Percentiles rank a stretch among this genome's conserved stretches.
phyloP scores from a whole-genome alignment of 1,139 yeast genomes.

The Diutina catenulata region DNA sequence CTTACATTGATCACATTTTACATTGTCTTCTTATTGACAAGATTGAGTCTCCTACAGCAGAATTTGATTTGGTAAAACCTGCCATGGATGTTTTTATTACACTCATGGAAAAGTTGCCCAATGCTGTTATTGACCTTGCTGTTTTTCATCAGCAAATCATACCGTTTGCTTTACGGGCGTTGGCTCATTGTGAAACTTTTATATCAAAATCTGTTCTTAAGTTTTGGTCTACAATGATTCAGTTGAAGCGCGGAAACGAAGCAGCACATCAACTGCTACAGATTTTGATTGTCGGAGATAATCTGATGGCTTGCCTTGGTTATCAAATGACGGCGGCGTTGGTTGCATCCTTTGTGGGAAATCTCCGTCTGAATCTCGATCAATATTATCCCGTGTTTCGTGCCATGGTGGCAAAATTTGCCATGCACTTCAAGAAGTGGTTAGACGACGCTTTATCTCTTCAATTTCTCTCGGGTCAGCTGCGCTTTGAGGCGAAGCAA shows the following conservation, averaged over 20 bases:
- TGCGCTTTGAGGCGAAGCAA: conserved; percentile 9
- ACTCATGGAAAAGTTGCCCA: conserved; percentile 39
- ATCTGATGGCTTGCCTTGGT: conserved; percentile 29
- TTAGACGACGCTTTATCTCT: conserved; percentile 21
- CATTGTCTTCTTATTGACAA: conserved; percentile 19
- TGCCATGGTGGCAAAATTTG: conserved; percentile 39
- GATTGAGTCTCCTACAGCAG: conserved; percentile 26
- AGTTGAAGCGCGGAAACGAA: conserved; percentile 39
- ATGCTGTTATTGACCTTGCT: conserved; percentile 20
- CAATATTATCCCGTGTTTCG: conserved; percentile 44
- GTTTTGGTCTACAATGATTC: conserved; percentile 54
- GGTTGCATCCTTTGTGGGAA: conserved; percentile 25
- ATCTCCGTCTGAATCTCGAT: conserved; percentile 54
- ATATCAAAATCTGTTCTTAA: conserved; percentile 48
- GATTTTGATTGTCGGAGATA: conserved; percentile 18
- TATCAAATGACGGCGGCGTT: conserved; percentile 19
- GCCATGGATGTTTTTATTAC: conserved; percentile 31
- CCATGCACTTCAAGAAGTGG: conserved; percentile 38
- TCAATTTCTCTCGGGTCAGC: conserved; percentile 12
- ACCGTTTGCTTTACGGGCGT: conserved; percentile 30
- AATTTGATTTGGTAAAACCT: conserved; percentile 43
- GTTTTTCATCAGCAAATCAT: conserved; percentile 24
- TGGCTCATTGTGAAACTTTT: conserved; percentile 50
- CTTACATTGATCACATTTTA: conserved; percentile 18
- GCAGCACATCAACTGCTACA: conserved; percentile 23